Conservation (phyloP, 345 rosid species). For the Hirschfeldia incana region DNA sequence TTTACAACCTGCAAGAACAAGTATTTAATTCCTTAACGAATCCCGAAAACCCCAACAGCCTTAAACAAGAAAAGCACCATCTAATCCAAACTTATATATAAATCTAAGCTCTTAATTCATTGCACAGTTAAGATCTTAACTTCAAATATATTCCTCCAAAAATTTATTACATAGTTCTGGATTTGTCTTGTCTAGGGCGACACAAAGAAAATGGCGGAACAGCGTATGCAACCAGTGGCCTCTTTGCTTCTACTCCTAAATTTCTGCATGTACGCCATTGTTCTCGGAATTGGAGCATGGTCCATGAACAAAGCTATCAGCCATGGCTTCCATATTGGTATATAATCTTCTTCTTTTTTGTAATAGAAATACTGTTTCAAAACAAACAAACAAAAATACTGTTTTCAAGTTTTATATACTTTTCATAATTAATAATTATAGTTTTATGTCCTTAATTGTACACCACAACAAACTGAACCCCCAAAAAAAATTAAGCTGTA, state of each 20-base stretch:
- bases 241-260: conserved; percentile 64
- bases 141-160: background rate
- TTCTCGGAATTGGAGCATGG: conserved; percentile 84
- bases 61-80: conserved; percentile 76
- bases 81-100: conserved; percentile 18
- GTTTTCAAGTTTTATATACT: background rate
- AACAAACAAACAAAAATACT: background rate
- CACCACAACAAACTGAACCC: background rate
- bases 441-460: background rate
- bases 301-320: conserved; percentile 85
- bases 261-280: conserved; percentile 71
- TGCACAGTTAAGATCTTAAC: conserved; percentile 21
- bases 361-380: background rate
- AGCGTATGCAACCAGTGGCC: conserved; percentile 58
- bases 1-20: conserved; percentile 33
- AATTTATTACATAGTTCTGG: background rate
- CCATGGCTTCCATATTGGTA: conserved; percentile 81
- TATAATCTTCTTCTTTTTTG: background rate
- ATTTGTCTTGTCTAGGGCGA: background rate
- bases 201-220: conserved; percentile 46
- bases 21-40: conserved; percentile 21
- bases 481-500: background rate
- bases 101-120: background rate
- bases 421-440: background rate
- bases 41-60: conserved; percentile 47